Evolutionary conservation across 768 basidiomycete genomes (phyloP).

Genomic region (Inosperma sp.): DNA sequence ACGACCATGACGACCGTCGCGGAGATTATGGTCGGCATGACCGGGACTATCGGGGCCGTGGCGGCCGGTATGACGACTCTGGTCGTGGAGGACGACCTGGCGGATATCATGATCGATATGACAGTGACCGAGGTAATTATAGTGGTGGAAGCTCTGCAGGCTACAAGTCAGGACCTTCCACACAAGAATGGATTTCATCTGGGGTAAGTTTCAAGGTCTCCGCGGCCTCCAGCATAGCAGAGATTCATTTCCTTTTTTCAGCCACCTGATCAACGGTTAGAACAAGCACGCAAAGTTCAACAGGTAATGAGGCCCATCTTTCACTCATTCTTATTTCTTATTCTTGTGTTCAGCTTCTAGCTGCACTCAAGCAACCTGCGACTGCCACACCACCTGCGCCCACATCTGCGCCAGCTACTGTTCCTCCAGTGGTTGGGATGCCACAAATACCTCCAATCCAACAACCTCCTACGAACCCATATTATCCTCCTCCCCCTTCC

Average conservation of each 20-base stretch:
- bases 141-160: constrained; percentile 8
- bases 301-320: too few relatives aligned
- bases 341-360: constrained; percentile 43
- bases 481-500: constrained; percentile 43
- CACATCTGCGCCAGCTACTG: constrained; percentile 30
- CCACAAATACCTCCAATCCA: constrained; percentile 41
- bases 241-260: constrained; percentile 17
- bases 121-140: constrained; percentile 30
- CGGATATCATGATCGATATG: constrained; percentile 44
- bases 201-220: constrained; percentile 24
- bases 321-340: too few relatives aligned
- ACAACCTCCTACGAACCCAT: constrained; percentile 32
- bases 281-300: constrained; percentile 84
- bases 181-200: constrained; percentile 24
- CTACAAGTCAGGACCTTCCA: constrained; percentile 18
- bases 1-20: constrained; percentile 49
- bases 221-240: neutral
- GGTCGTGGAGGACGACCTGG: constrained; percentile 33
- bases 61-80: constrained; percentile 39
- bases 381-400: constrained; percentile 30
- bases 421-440: constrained; percentile 26
- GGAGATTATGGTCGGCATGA: constrained; percentile 42
- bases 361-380: constrained; percentile 72
- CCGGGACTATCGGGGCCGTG: constrained; percentile 40
- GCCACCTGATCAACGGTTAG: constrained; percentile 72